Base-by-base conservation (phyloP, 768 basidiomycete species). In the Boletus vinaceobasis region DNA sequence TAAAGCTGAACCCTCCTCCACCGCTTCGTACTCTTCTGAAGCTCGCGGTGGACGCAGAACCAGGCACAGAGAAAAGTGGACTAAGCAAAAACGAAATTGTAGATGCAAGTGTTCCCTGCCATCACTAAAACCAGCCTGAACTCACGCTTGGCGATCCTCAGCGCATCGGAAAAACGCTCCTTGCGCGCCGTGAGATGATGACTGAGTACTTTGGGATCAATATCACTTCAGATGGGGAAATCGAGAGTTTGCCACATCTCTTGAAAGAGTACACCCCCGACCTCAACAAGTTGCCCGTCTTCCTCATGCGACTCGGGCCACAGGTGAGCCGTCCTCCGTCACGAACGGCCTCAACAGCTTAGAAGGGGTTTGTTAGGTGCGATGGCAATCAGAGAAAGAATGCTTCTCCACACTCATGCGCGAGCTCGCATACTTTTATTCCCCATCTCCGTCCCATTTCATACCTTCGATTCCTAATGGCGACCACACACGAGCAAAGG, bases 391-490 rank as follows among this genome's bases (percentile, higher is more conserved):
- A 0, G 97, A 99, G 66, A 75, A 75, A 29, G 87, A 84, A 55
- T 99, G 97, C 65, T 98, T 99, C 66, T 79, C 82, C 19, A 80
- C 84, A 0, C 89, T 98, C 66, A 75, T 96, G 29, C 84, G 86
- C 35, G 97, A 99, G 69, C 76, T 99, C 7, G 93, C 94, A 2
- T 91, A 83, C 67, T 98, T 98, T 73, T 93, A 97, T 68, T 80
- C 85, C 0, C 90, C 93, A 1, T 60, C 64, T 6, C 63, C 61
- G 5, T 61, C 59, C 0, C 56, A 64, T 33, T 54, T 66, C 33
- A 32, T 55, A 11, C 48, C 63, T 15, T 56, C 57, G 2, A 51
- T 62, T 5, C 31, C 49, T 1, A 69, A 73, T 19, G 70, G 74
- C 23, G 71, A 74, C 29, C 65, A 71, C 35, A 71, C 70, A 6